These are phyloP conservation scores for Cymodocea nodosa DNA, from an alignment of 116 monocot genomes.

Conservation along the genomic window DNA sequence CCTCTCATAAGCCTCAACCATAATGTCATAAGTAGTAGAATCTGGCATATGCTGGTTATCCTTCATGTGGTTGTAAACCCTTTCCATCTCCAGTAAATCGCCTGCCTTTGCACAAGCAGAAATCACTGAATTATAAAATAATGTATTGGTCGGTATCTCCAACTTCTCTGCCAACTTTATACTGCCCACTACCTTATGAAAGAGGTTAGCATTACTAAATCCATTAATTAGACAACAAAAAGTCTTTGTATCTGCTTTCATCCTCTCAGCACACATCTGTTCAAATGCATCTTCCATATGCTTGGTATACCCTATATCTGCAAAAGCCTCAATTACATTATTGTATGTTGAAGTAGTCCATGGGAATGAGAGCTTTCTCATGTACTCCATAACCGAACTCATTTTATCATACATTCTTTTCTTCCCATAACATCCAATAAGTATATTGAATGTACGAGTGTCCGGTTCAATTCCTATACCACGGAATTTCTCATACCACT, in stretches of 20 bases:
- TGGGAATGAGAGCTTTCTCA: conserved; percentile 75
- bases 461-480: conserved; percentile 79
- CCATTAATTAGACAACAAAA: conserved; percentile 80
- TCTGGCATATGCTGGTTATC: conserved; percentile 39
- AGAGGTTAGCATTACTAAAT: conserved; percentile 61
- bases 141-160: conserved; percentile 38
- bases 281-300: conserved; percentile 78
- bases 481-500: conserved; percentile 93
- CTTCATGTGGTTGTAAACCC: conserved; percentile 82
- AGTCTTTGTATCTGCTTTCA: conserved; percentile 82
- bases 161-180: conserved; percentile 74
- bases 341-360: conserved; percentile 98
- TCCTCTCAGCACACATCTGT: conserved; percentile 76
- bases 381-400: conserved; percentile 87
- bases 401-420: conserved; percentile 79
- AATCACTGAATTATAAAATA: conserved; percentile 48
- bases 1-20: conserved; percentile 59
- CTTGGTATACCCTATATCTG: conserved; percentile 62
- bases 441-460: conserved; percentile 74
- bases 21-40: conserved; percentile 39
- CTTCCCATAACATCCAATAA: conserved; percentile 85
- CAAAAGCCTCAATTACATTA: conserved; percentile 90
- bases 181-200: conserved; percentile 74
- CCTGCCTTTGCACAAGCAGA: conserved; percentile 80
- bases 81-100: conserved; percentile 95